A percentile compares a stretch with the other conserved stretches of the same genome.
Evolutionary conservation across 768 basidiomycete genomes (phyloP).

Genomic region (Saitozyma podzolica): DNA sequence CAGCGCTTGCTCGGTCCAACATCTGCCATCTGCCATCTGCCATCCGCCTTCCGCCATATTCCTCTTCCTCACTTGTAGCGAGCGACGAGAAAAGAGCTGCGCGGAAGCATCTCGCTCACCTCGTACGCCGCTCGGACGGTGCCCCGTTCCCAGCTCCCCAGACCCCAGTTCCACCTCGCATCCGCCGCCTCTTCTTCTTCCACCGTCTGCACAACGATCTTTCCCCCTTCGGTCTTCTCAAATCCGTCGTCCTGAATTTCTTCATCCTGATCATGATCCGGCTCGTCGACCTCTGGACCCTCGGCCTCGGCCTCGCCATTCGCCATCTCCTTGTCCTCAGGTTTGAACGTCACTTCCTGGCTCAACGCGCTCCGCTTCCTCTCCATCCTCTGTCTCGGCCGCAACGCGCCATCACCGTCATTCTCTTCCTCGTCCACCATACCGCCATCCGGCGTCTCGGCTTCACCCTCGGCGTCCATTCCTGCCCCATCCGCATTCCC

Average conservation of each 20-base stretch:
- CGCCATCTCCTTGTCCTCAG: constrained; percentile 9
- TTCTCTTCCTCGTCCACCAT: not conserved
- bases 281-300: not conserved
- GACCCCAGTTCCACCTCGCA: constrained; percentile 20
- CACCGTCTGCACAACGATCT: constrained; percentile 30
- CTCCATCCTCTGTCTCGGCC: constrained; percentile 12
- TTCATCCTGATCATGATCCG: constrained; percentile 6
- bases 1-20: not conserved
- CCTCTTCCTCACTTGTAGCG: no score
- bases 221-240: constrained; percentile 12
- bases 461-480: not conserved
- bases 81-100: not conserved
- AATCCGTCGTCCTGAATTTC: constrained; percentile 6
- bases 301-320: constrained; percentile 11
- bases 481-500: not conserved
- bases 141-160: constrained; percentile 34
- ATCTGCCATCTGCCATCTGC: no score
- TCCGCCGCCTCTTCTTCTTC: constrained; percentile 11
- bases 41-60: no score
- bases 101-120: constrained; percentile 38
- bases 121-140: constrained; percentile 41
- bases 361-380: constrained; percentile 30
- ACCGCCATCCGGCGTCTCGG: not conserved
- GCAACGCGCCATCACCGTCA: constrained; percentile 3
- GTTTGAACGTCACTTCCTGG: constrained; percentile 18